Percentiles rank a stretch among this genome's conserved stretches.
Evolutionary conservation across 129 eudicot genomes (phyloP).

Genomic region (Ambrosia trifida): DNA sequence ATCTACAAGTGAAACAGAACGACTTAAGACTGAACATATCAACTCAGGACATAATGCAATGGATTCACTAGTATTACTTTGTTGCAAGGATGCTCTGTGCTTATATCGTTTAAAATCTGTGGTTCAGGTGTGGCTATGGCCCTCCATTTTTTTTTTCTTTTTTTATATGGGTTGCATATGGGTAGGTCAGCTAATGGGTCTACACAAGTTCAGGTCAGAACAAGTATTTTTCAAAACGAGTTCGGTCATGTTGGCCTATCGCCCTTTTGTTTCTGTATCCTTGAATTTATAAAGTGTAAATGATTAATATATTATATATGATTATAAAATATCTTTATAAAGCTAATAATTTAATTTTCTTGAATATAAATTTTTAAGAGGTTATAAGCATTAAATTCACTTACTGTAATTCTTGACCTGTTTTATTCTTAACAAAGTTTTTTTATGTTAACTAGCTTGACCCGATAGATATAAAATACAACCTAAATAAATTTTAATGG

Average conservation of each 20-base stretch:
- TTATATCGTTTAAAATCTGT: constrained; percentile 60
- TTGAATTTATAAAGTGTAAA: neutral
- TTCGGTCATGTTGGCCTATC: neutral
- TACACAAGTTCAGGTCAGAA: neutral
- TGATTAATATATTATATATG: neutral
- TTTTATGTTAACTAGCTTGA: neutral
- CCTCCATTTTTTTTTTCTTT: constrained; percentile 15
- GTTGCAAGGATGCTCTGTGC: constrained; percentile 58
- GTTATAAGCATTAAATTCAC: neutral
- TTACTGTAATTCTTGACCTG: neutral
- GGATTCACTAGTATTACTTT: constrained; percentile 61
- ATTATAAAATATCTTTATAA: neutral
- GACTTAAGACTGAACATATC: constrained; percentile 27
- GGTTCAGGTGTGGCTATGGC: constrained; percentile 52
- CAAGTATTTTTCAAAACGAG: neutral
- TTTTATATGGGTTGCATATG: neutral
- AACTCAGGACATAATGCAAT: constrained; percentile 30
- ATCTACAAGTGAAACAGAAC: constrained; percentile 35
- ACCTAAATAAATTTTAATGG: neutral
- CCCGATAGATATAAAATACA: neutral
- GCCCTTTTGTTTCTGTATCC: neutral
- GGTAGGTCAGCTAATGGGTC: constrained; percentile 5
- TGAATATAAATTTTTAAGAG: neutral
- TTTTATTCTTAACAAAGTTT: neutral
- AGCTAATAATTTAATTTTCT: neutral